phyloP scores from a whole-genome alignment of 495 filamentous ascomycete species.

The Cercophora samala region DNA sequence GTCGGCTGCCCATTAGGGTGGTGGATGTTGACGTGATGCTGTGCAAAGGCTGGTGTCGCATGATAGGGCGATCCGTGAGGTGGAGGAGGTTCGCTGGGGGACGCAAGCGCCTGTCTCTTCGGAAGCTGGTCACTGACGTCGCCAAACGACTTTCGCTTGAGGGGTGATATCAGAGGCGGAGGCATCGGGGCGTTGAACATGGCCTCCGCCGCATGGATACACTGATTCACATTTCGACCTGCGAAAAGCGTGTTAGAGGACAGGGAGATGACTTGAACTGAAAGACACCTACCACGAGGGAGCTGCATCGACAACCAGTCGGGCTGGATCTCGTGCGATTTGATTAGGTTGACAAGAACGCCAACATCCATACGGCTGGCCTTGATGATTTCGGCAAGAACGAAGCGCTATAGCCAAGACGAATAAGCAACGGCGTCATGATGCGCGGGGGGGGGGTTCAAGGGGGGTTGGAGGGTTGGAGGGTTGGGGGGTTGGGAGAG shows the following conservation, averaged over 20 bases:
- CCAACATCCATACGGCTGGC: constrained; percentile 47
- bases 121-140: constrained; percentile 41
- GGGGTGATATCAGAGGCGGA: constrained; percentile 35
- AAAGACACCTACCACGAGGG: constrained; percentile 40
- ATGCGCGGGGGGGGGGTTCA: constrained; percentile 8
- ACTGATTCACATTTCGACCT: constrained; percentile 51
- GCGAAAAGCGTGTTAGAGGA: constrained; percentile 25
- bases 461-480: constrained; percentile 4
- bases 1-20: constrained; percentile 40
- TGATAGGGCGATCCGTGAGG: constrained; percentile 21
- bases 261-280: neutral
- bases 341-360: constrained; percentile 49
- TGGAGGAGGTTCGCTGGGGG: constrained; percentile 26
- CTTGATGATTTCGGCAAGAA: constrained; percentile 55
- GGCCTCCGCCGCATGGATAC: constrained; percentile 40
- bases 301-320: constrained; percentile 48
- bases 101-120: constrained; percentile 41
- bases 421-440: constrained; percentile 12
- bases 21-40: constrained; percentile 28
- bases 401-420: constrained; percentile 44
- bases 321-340: constrained; percentile 40
- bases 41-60: constrained; percentile 29
- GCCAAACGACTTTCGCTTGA: constrained; percentile 46
- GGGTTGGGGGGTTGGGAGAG: constrained; percentile 10
- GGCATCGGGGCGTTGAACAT: constrained; percentile 42